These are phyloP conservation scores for Plectosphaerella cucumerina DNA, from an alignment of 2,329 filamentous ascomycete genomes.

Conservation along the genomic window DNA sequence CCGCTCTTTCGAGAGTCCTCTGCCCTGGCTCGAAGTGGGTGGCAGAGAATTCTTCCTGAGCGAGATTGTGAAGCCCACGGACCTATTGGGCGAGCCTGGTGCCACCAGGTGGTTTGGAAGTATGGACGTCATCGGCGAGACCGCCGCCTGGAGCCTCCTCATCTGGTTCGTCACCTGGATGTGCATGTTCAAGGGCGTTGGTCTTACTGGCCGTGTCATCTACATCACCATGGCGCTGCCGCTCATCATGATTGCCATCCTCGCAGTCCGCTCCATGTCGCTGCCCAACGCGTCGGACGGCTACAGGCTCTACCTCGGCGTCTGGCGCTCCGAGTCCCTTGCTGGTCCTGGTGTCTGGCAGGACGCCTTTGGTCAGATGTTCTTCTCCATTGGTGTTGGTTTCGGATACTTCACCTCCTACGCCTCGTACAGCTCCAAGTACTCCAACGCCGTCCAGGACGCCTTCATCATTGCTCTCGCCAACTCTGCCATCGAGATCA, in stretches of 20 bases:
- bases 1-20: conserved; percentile 43
- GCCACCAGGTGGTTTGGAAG: conserved; percentile 37
- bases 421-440: conserved; percentile 49
- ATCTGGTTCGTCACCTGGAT: conserved; percentile 54
- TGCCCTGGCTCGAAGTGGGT: conserved; percentile 45
- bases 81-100: conserved; percentile 22
- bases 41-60: conserved; percentile 31
- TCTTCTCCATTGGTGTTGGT: conserved; percentile 55
- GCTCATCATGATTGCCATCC: conserved; percentile 46
- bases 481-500: conserved; percentile 49
- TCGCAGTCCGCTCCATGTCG: conserved; percentile 45
- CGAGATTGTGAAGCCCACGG: conserved; percentile 1
- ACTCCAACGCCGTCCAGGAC: conserved; percentile 51
- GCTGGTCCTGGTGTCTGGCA: conserved; percentile 46
- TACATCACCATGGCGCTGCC: conserved; percentile 55
- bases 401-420: conserved; percentile 54
- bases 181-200: conserved; percentile 53
- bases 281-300: conserved; percentile 47
- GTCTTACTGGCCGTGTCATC: conserved; percentile 48
- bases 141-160: conserved; percentile 49
- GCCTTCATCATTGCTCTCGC: conserved; percentile 48
- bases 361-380: conserved; percentile 46
- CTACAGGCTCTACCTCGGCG: conserved; percentile 33
- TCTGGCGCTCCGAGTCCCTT: conserved; percentile 39
- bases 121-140: conserved; percentile 43